These are phyloP conservation scores for Hypoxylon sp. DNA, from an alignment of 2,329 filamentous ascomycete species.

Conservation along the genomic window DNA sequence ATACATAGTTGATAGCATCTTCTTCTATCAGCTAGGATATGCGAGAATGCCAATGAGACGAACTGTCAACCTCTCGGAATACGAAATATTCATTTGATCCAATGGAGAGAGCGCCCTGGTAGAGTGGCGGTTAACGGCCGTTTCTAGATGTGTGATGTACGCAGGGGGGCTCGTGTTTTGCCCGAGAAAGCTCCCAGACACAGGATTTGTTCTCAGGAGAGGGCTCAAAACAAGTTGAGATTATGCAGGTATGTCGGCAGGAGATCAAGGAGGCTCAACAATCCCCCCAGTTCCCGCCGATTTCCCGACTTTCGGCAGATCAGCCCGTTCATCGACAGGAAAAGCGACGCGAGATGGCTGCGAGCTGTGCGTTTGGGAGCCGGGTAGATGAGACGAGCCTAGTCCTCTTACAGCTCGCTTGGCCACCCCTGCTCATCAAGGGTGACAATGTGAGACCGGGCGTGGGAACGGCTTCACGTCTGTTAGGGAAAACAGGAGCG, in stretches of 20 bases:
- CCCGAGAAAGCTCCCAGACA: constrained; percentile 31
- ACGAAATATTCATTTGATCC: constrained; percentile 31
- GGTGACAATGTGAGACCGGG: constrained; percentile 40
- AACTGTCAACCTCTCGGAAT: constrained; percentile 24
- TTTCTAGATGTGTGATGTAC: constrained; percentile 38
- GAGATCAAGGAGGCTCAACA: constrained; percentile 32
- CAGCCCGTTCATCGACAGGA: constrained; percentile 13
- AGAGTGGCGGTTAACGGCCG: constrained; percentile 34
- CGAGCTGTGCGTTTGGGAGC: constrained; percentile 33
- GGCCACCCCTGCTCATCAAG: constrained; percentile 34
- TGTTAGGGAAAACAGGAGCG: constrained; percentile 41
- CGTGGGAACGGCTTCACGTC: constrained; percentile 28
- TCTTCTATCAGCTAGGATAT: constrained; percentile 16
- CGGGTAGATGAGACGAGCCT: constrained; percentile 40
- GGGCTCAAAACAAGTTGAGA: constrained; percentile 33
- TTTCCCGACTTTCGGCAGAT: constrained; percentile 12
- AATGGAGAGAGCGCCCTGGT: constrained; percentile 26
- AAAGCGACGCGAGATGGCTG: constrained; percentile 16
- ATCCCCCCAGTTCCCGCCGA: too few species aligned
- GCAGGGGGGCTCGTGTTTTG: constrained; percentile 33
- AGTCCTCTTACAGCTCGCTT: constrained; percentile 38
- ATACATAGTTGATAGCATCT: constrained; percentile 27
- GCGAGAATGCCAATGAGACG: constrained; percentile 19
- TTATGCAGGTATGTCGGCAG: constrained; percentile 38
- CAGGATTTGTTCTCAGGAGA: constrained; percentile 34